A percentile compares a stretch with the other conserved stretches of the same genome.
These are phyloP conservation scores for Pezicula neosporulosa DNA, from an alignment of 2,329 filamentous ascomycete species.

Conservation along the genomic window DNA sequence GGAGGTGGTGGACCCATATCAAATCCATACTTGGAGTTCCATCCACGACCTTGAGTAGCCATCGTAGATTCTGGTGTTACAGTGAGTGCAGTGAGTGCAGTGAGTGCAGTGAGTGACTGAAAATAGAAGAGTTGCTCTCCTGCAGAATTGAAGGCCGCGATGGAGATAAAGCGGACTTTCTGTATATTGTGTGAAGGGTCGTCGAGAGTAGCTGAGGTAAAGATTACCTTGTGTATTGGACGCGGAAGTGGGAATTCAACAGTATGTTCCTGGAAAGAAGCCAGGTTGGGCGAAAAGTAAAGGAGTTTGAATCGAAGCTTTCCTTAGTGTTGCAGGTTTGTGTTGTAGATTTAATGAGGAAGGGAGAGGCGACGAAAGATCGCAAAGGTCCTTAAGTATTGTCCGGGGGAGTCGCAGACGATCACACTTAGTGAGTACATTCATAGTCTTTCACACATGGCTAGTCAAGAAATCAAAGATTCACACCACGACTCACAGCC, in stretches of 20 bases:
- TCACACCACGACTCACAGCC: too few relatives aligned
- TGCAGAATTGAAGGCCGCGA: slow-evolving; percentile 12
- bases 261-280: slow-evolving; percentile 10
- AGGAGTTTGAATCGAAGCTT: too few relatives aligned
- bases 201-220: slow-evolving; percentile 11
- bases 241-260: slow-evolving; percentile 5
- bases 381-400: too few relatives aligned
- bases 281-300: slow-evolving; percentile 11
- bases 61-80: slow-evolving; percentile 3
- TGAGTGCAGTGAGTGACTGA: slow-evolving; percentile 10
- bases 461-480: too few relatives aligned
- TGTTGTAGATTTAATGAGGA: too few relatives aligned
- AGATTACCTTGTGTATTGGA: slow-evolving; percentile 12
- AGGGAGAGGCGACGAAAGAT: too few relatives aligned
- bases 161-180: slow-evolving; percentile 10
- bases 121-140: slow-evolving; percentile 11
- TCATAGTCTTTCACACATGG: too few relatives aligned
- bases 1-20: slow-evolving; percentile 22
- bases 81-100: slow-evolving; percentile 7
- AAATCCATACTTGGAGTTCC: slow-evolving; percentile 22
- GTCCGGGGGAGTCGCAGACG: too few relatives aligned
- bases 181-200: slow-evolving; percentile 9
- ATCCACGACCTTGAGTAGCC: slow-evolving; percentile 11
- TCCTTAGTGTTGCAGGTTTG: too few relatives aligned
- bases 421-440: too few relatives aligned